A percentile compares a stretch with the other conserved stretches of the same genome.
phyloP scores from a whole-genome alignment of 163 green algal species.

The Scenedesmus sp. region DNA sequence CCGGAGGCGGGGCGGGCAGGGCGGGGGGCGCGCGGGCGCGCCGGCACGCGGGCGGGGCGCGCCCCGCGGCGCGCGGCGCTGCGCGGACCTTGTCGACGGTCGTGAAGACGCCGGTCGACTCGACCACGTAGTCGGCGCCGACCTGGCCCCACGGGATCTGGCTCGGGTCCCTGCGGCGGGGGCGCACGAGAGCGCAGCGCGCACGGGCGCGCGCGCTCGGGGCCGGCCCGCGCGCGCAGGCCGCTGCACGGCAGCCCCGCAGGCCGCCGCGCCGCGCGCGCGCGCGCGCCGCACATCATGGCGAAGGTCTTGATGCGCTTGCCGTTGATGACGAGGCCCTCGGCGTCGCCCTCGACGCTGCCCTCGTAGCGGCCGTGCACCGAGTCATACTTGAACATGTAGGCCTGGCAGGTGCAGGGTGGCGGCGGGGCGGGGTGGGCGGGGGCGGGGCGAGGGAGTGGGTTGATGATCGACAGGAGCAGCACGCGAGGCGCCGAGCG shows the following conservation, averaged over 20 bases:
- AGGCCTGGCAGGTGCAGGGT: conserved; percentile 41
- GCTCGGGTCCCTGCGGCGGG: conserved; percentile 76
- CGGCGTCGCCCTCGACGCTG: conserved; percentile 65
- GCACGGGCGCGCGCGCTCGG: too few relatives aligned
- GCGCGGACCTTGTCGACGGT: conserved; percentile 76
- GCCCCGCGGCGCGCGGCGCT: conserved; percentile 20
- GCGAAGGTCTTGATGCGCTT: conserved; percentile 73
- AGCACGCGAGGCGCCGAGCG: too few relatives aligned
- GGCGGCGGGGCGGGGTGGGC: too few relatives aligned
- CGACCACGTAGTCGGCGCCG: conserved; percentile 92
- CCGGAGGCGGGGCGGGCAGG: too few relatives aligned
- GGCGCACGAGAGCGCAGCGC: neutral
- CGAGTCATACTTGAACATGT: conserved; percentile 97
- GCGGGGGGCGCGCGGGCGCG: too few relatives aligned
- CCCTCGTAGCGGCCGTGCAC: conserved; percentile 83
- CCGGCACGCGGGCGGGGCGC: too few relatives aligned
- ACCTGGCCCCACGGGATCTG: conserved; percentile 90
- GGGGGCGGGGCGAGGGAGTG: too few relatives aligned
- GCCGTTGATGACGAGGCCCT: conserved; percentile 48
- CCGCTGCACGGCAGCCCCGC: neutral
- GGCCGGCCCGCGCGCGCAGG: too few relatives aligned
- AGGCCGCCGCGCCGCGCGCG: too few relatives aligned
- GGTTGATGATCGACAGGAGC: too few relatives aligned
- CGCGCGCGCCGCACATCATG: conserved; percentile 57
- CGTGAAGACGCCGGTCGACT: conserved; percentile 98